Base-by-base conservation (phyloP, 2,329 filamentous ascomycete species). In the Myriosclerotinia scirpicola region DNA sequence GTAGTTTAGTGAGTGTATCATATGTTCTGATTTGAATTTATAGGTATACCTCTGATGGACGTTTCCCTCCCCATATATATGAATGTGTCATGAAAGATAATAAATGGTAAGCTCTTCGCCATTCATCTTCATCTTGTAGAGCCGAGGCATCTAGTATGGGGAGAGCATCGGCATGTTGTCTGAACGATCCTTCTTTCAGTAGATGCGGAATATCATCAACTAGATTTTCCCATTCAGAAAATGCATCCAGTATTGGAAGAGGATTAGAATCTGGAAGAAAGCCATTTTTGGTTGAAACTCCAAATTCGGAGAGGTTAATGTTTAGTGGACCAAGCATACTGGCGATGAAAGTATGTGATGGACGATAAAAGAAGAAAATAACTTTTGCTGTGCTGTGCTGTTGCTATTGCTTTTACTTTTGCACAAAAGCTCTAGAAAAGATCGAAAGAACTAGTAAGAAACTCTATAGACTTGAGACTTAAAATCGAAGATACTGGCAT, bases 1-100 rank as follows among this genome's bases (percentile, higher is more conserved):
- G 7, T 26, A 36, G 7, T 60, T 46, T 60, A 34, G 56, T 5
- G 20, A n/a, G 15, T 34, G 44, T 6, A 7, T 38, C 4, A 20
- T 36, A 36, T 3, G 11, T 50, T 22, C 22, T 3, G 2, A 22
- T 17, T 15, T 17, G 2, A n/a, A 3, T 12, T n/a, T 8, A 26
- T n/a, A 9, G 14, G 64, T 79, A 72, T 73, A 92, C 91, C 79
- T 95, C 90, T 68, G 84, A 82, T 2, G 93, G 90, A 65, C 81
- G 83, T 54, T 91, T 85, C 30, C 90, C 92, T 66, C 92, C 92
- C 94, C 94, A 98, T 26, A 97, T 87, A 77, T 97, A 96, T 12
- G 87, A 89, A 77, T 98, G 92, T 0, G 91, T 83, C 65, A 96
- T 84, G 74, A 96, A 95, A 0, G 85, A 87, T 53, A 97, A 81